Evolutionary conservation across 2,329 filamentous ascomycete species (phyloP).

Genomic region (Orbilia quercus): DNA sequence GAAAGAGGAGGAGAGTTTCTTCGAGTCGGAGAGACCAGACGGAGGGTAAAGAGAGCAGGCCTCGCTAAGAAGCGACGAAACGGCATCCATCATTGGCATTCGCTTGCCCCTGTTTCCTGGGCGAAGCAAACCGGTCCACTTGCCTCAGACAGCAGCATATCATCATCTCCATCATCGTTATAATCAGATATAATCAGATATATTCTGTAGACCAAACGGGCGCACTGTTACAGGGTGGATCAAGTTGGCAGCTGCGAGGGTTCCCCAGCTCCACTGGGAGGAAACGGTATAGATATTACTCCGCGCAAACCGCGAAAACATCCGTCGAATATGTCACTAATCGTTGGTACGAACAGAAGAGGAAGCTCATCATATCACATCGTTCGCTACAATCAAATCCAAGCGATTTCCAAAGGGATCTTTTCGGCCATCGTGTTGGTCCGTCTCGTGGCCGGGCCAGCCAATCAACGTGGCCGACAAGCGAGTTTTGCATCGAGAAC

Average conservation of each 20-base stretch:
- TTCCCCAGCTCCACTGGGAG: neutral
- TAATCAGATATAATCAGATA: too few relatives aligned
- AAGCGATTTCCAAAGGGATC: conserved; percentile 41
- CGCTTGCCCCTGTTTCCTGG: conserved; percentile 36
- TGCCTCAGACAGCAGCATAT: conserved; percentile 5
- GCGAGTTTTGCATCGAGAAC: too few relatives aligned
- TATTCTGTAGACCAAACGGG: too few relatives aligned
- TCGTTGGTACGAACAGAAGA: neutral
- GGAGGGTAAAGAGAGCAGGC: conserved; percentile 44
- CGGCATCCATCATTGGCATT: conserved; percentile 8
- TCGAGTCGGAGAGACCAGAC: conserved; percentile 29
- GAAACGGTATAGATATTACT: neutral
- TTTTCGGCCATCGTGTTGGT: conserved; percentile 48
- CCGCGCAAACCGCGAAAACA: neutral
- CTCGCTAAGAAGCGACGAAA: conserved; percentile 44
- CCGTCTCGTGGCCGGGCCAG: conserved; percentile 9
- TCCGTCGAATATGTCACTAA: neutral
- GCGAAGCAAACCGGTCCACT: neutral
- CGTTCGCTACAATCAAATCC: conserved; percentile 1
- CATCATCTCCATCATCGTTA: conserved; percentile 9
- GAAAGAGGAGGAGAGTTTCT: conserved; percentile 5
- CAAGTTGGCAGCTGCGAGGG: conserved; percentile 37
- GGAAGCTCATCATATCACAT: neutral
- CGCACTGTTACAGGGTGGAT: too few relatives aligned
- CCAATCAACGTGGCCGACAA: conserved; percentile 48